Evolutionary conservation across 2,329 filamentous ascomycete genomes (phyloP).

Genomic region (Magnaporthiopsis incrustans): DNA sequence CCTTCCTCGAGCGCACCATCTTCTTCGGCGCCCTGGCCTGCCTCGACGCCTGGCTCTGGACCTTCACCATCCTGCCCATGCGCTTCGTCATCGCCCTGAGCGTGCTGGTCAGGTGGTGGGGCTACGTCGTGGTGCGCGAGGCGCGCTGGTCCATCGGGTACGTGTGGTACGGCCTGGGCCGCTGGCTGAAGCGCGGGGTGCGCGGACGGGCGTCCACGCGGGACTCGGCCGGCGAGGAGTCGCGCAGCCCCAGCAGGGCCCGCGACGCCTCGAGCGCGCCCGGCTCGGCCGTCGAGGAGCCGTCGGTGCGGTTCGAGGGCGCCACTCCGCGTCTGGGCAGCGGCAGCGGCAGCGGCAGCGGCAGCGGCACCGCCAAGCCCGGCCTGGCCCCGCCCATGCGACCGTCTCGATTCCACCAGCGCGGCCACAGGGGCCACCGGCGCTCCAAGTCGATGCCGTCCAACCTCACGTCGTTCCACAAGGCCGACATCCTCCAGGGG

Average conservation of each 20-base stretch:
- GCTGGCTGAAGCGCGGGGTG: conserved; percentile 55
- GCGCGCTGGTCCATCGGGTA: conserved; percentile 63
- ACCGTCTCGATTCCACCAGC: neutral
- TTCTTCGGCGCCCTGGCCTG: conserved; percentile 86
- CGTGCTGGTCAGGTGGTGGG: conserved; percentile 74
- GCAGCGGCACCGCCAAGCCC: neutral
- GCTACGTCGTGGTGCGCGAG: conserved; percentile 63
- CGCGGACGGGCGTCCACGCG: conserved; percentile 2
- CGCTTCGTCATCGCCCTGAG: conserved; percentile 75
- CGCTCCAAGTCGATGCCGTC: conserved; percentile 81
- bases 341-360: neutral
- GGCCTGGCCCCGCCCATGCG: neutral
- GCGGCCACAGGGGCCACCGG: conserved; percentile 43
- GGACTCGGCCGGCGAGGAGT: conserved; percentile 28
- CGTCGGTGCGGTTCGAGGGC: too few relatives aligned
- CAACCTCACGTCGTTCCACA: conserved; percentile 76
- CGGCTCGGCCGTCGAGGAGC: neutral
- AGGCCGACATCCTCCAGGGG: conserved; percentile 90
- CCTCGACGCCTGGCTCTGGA: conserved; percentile 92
- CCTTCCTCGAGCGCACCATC: conserved; percentile 74
- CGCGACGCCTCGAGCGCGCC: conserved; percentile 10
- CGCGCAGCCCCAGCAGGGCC: conserved; percentile 27
- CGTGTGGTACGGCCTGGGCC: conserved; percentile 69
- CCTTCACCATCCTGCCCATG: conserved; percentile 88
- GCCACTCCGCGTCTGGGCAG: neutral